Evolutionary conservation across 495 filamentous ascomycete species (phyloP).

Genomic region (Collariella sp.): DNA sequence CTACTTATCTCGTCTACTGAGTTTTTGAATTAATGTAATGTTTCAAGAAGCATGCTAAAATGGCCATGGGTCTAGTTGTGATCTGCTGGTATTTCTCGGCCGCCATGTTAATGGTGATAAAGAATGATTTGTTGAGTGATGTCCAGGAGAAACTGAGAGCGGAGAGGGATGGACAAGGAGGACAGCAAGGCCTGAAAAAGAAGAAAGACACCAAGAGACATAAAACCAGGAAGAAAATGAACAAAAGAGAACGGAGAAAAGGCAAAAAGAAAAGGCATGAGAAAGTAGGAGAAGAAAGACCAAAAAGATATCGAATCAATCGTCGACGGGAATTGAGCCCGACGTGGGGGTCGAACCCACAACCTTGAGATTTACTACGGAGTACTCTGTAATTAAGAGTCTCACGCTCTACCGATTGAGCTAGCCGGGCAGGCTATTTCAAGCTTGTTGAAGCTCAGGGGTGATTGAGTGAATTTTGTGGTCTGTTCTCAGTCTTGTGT

Average conservation of each 20-base stretch:
- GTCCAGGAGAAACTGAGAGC: too few species aligned
- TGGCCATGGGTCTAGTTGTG: too few species aligned
- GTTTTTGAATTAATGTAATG: too few species aligned
- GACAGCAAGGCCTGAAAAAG: not conserved
- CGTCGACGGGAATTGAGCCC: slow-evolving; percentile 18
- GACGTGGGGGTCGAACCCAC: slow-evolving; percentile 19
- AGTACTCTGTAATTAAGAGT: slow-evolving; percentile 50
- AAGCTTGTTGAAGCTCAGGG: not conserved
- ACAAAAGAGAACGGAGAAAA: not conserved
- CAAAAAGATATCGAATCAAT: slow-evolving; percentile 8
- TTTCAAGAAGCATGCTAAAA: too few species aligned
- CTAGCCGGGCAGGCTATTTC: slow-evolving; percentile 43
- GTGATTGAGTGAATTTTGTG: not conserved
- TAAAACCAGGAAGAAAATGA: not conserved
- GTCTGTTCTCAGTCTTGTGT: too few species aligned
- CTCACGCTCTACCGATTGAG: slow-evolving; percentile 80
- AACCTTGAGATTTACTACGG: slow-evolving; percentile 15
- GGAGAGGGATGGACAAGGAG: too few species aligned
- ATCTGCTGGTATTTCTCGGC: too few species aligned
- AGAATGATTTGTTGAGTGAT: too few species aligned
- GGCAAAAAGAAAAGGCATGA: not conserved
- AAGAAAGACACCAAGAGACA: not conserved
- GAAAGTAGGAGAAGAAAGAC: not conserved
- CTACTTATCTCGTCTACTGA: too few species aligned
- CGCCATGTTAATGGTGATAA: too few species aligned